Percentiles rank a stretch among this genome's conserved stretches.
Conservation (phyloP, 2,329 filamentous ascomycete genomes). For the Neopestalotiopsis sp. region DNA sequence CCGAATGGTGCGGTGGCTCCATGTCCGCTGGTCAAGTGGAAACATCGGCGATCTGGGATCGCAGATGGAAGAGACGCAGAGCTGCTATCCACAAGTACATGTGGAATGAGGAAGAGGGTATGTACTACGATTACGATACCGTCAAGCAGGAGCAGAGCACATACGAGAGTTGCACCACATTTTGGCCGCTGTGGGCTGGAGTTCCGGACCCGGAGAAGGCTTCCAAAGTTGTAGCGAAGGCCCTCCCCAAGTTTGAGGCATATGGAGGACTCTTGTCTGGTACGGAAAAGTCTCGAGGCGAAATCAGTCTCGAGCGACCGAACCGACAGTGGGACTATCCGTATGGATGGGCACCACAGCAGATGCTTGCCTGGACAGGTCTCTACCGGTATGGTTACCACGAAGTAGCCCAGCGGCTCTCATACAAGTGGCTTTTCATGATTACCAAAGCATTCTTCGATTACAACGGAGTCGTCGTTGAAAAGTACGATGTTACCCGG, state of each 20-base stretch:
- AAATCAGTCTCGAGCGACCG: slow-evolving; percentile 79
- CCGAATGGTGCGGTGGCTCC: slow-evolving; percentile 77
- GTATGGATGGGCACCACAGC: slow-evolving; percentile 97
- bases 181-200: slow-evolving; percentile 98
- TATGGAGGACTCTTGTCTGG: slow-evolving; percentile 88
- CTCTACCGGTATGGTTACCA: slow-evolving; percentile 90
- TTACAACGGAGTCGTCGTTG: slow-evolving; percentile 96
- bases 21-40: slow-evolving; percentile 74
- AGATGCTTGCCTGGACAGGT: slow-evolving; percentile 97
- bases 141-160: slow-evolving; percentile 77
- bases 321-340: slow-evolving; percentile 99
- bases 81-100: slow-evolving; percentile 88
- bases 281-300: slow-evolving; percentile 86
- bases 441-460: slow-evolving; percentile 98
- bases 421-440: slow-evolving; percentile 98
- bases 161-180: slow-evolving; percentile 92
- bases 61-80: slow-evolving; percentile 83
- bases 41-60: slow-evolving; percentile 88
- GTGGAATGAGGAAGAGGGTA: slow-evolving; percentile 90
- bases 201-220: slow-evolving; percentile 86
- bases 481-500: slow-evolving; percentile 97
- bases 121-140: slow-evolving; percentile 98
- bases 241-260: slow-evolving; percentile 85
- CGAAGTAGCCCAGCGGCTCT: slow-evolving; percentile 85
- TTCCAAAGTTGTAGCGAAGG: slow-evolving; percentile 78